phyloP scores from a whole-genome alignment of 164 flowering plant species.

The Berberis thunbergii region DNA sequence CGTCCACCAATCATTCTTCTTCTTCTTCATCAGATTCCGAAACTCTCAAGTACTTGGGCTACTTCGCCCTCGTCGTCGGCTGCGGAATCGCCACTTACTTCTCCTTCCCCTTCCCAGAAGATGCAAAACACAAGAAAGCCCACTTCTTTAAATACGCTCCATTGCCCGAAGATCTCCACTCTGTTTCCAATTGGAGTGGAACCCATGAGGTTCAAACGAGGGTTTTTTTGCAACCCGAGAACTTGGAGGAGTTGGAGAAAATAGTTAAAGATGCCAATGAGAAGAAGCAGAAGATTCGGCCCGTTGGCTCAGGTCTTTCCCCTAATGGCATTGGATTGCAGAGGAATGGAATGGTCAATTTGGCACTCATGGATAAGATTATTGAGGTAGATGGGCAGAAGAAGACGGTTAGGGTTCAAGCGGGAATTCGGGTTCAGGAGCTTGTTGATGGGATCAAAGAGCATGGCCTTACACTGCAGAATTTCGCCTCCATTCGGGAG shows the following conservation, averaged over 20 bases:
- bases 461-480: slow-evolving; percentile 79
- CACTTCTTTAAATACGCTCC: slow-evolving; percentile 86
- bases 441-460: slow-evolving; percentile 85
- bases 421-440: slow-evolving; percentile 86
- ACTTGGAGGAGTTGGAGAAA: slow-evolving; percentile 42
- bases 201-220: slow-evolving; percentile 93
- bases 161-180: slow-evolving; percentile 89
- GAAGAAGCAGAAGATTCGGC: slow-evolving; percentile 59
- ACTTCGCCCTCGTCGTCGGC: slow-evolving; percentile 60
- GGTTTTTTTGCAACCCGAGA: slow-evolving; percentile 75
- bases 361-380: slow-evolving; percentile 85
- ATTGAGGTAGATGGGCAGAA: slow-evolving; percentile 80
- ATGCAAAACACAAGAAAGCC: slow-evolving; percentile 91
- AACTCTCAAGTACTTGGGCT: slow-evolving; percentile 81
- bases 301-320: slow-evolving; percentile 89
- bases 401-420: slow-evolving; percentile 74
- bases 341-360: slow-evolving; percentile 85
- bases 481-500: slow-evolving; percentile 93
- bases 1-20: slow-evolving; percentile 15
- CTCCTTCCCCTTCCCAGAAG: slow-evolving; percentile 84
- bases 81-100: slow-evolving; percentile 87
- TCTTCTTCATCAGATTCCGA: slow-evolving; percentile 46
- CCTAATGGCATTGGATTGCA: slow-evolving; percentile 93
- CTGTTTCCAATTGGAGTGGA: slow-evolving; percentile 96
- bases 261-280: slow-evolving; percentile 50